phyloP scores from a whole-genome alignment of 2,329 filamentous ascomycete species.

The Graphilbum fragrans region DNA sequence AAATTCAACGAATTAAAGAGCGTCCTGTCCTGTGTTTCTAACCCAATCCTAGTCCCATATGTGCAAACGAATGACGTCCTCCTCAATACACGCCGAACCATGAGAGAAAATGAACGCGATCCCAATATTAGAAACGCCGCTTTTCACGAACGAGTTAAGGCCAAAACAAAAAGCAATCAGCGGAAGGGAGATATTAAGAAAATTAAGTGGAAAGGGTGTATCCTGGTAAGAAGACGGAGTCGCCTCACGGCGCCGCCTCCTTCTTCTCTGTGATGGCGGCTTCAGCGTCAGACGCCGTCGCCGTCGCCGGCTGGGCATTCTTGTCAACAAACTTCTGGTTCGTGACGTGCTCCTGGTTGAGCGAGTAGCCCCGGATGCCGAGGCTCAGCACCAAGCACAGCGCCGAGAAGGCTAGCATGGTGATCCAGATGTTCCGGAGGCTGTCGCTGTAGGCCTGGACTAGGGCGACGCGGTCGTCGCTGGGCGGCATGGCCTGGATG shows the following conservation, averaged over 20 bases:
- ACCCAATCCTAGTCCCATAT: no score
- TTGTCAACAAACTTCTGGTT: constrained; percentile 31
- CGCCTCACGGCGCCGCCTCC: constrained; percentile 1
- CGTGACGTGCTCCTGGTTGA: constrained; percentile 34
- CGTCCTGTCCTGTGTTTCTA: no score
- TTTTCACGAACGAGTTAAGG: neutral
- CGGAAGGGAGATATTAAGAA: no score
- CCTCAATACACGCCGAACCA: no score
- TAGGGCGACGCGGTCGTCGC: constrained; percentile 25
- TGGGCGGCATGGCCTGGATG: constrained; percentile 33
- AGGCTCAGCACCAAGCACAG: constrained; percentile 37
- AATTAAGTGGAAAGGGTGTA: neutral
- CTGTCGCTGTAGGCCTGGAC: constrained; percentile 34
- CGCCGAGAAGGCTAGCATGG: constrained; percentile 36
- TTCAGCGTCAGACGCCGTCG: no score
- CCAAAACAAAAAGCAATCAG: neutral
- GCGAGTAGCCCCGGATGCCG: constrained; percentile 34
- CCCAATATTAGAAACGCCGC: no score
- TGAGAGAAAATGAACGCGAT: no score
- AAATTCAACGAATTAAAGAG: no score
- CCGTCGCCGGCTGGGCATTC: neutral
- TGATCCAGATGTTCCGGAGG: constrained; percentile 39
- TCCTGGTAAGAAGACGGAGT: neutral
- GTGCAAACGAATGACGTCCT: no score
- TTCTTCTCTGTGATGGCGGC: no score